Conservation (phyloP, 1,284 basidiomycete species). For the Wallemia hederae region DNA sequence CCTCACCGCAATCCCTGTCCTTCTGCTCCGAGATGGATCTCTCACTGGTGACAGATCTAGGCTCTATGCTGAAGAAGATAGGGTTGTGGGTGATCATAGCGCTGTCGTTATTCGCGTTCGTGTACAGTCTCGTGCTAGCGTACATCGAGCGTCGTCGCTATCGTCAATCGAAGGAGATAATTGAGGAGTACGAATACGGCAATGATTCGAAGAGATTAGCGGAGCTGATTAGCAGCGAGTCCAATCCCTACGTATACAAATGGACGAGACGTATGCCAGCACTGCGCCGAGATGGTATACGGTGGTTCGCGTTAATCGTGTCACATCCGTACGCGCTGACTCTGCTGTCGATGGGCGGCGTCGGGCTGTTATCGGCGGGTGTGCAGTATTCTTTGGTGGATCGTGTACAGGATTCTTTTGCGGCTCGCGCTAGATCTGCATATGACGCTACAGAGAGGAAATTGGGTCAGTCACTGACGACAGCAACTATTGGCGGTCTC, state of each 20-base stretch:
- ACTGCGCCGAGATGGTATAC: background rate
- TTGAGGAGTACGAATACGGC: background rate
- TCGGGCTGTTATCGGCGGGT: background rate
- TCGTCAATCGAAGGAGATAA: background rate
- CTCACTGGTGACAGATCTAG: background rate
- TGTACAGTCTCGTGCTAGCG: background rate
- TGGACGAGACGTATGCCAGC: background rate
- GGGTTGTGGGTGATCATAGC: background rate
- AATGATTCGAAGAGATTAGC: background rate
- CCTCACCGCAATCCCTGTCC: background rate
- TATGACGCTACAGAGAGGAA: background rate
- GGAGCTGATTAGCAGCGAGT: background rate
- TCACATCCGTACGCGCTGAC: background rate
- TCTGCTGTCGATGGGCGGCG: background rate
- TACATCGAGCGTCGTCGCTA: background rate
- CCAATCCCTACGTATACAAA: background rate
- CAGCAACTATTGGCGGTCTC: conserved; percentile 4
- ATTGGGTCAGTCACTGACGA: conserved; percentile 1
- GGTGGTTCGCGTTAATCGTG: background rate
- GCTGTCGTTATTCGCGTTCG: background rate
- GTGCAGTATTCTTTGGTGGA: background rate
- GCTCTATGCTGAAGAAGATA: background rate
- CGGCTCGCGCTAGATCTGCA: background rate
- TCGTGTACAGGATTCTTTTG: background rate
- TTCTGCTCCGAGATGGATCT: background rate